Conservation (phyloP, 345 rosid species). For the Hibiscus trionum region DNA sequence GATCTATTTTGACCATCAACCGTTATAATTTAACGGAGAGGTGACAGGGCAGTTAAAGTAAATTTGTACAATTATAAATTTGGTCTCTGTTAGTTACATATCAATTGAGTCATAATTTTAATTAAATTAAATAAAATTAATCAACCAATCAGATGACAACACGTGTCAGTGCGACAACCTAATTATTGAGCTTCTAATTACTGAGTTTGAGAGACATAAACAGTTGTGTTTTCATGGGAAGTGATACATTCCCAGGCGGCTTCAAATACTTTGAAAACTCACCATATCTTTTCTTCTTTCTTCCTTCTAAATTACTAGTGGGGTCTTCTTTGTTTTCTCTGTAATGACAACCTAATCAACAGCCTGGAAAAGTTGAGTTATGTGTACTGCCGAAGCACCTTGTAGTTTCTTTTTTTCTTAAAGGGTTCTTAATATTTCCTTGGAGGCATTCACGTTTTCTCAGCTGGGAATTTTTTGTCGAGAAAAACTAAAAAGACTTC, state of each 20-base stretch:
- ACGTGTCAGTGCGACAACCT: too few species aligned
- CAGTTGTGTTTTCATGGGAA: background rate
- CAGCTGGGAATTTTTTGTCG: slow-evolving; percentile 20
- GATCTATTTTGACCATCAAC: too few species aligned
- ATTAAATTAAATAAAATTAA: too few species aligned
- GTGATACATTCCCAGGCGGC: background rate
- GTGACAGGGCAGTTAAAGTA: too few species aligned
- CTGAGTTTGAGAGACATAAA: background rate
- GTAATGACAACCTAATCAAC: slow-evolving; percentile 74
- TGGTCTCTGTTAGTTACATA: too few species aligned
- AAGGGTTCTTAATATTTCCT: slow-evolving; percentile 6
- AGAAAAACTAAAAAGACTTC: background rate
- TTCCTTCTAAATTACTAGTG: slow-evolving; percentile 19
- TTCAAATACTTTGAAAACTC: background rate
- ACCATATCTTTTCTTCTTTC: background rate
- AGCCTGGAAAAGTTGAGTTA: slow-evolving; percentile 76
- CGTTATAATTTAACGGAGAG: too few species aligned
- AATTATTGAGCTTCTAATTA: too few species aligned
- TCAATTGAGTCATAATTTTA: too few species aligned
- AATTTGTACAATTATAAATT: too few species aligned
- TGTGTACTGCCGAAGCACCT: background rate
- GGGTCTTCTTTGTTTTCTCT: slow-evolving; percentile 30
- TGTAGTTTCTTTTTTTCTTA: too few species aligned
- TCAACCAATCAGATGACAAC: too few species aligned
- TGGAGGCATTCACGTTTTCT: slow-evolving; percentile 19